Base-by-base conservation (phyloP, 805 yeast genomes). In the Starmera quercuum region DNA sequence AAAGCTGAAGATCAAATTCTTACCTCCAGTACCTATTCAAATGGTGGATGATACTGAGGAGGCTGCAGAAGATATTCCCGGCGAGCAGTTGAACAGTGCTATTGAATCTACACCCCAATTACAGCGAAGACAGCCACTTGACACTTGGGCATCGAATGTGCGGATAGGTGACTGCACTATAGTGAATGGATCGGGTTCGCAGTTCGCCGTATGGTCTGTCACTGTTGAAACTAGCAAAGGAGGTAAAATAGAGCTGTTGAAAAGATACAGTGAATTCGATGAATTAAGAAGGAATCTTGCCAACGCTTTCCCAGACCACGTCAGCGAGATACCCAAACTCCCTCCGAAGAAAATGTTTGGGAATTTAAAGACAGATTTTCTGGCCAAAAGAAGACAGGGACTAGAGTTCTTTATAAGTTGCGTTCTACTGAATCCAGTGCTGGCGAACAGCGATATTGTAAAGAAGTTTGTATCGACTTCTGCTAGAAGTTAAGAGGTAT, bases 191-290 rank as follows among this genome's bases (percentile, higher is more conserved):
- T 34, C 47, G 13, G 54, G 53, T 31, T 53, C 55, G 4, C 57
- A 60, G 12, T 69, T 68, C 41, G 71, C 68, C 6, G 61, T 57
- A 2, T 69, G 68, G 66, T 42, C 55, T 7, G 45, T 70, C 5
- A 35, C 43, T 5, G 55, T 70, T 16, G 59, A 56, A 13, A 65
- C 69, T 2, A 26, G 45, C 6, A 41, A 41, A 5, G 59, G 56
- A 1, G 48, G 60, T 1, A 39, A 43, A 4, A 63, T 80, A 12
- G 49, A 57, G 24, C 47, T 78, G 4, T 64, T 74, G 46, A 75
- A 73, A 49, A 53, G 95, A 30, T 83, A 79, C 49, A 69, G 74
- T 30, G 90, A 83, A 34, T 68, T 84, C 35, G 78, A 61, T 25
- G 33, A 41, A 23, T 59, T 83, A 16, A 59, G 78, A 20, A 41